Conservation (phyloP, 129 eudicot species). For the Lactuca saligna region DNA sequence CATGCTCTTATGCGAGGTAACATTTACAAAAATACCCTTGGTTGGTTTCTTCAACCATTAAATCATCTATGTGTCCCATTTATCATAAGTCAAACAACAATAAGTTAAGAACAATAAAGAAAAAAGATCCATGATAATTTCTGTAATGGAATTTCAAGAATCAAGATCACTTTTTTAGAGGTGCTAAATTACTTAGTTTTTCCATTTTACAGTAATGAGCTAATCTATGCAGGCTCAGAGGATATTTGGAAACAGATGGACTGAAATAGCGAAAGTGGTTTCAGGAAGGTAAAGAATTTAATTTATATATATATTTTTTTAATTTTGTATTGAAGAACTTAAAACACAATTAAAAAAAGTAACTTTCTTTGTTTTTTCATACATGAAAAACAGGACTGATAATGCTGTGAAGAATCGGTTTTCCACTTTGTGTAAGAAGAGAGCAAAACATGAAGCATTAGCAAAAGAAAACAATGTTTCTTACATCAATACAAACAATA, state of each 20-base stretch:
- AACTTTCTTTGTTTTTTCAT: neutral
- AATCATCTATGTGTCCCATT: neutral
- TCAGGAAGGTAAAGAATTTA: slow-evolving; percentile 76
- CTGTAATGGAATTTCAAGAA: no score
- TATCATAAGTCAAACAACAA: no score
- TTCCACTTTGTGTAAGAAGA: slow-evolving; percentile 84
- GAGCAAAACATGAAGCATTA: slow-evolving; percentile 75
- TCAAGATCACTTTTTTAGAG: no score
- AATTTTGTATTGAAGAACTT: neutral
- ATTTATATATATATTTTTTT: neutral
- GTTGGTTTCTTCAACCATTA: neutral
- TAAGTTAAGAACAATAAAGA: neutral
- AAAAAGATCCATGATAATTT: no score
- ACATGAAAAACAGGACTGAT: slow-evolving; percentile 59
- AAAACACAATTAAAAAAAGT: no score
- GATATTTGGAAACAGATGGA: slow-evolving; percentile 96
- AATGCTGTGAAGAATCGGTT: slow-evolving; percentile 97
- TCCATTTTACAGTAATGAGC: neutral
- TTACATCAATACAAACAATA: slow-evolving; percentile 59
- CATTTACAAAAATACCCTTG: neutral
- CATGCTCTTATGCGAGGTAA: slow-evolving; percentile 80
- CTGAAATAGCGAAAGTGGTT: slow-evolving; percentile 97
- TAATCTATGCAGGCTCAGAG: slow-evolving; percentile 80
- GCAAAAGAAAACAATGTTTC: slow-evolving; percentile 66
- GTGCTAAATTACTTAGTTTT: no score